phyloP scores from a whole-genome alignment of 2,329 filamentous ascomycete genomes.

The Cladosporium colombiae region DNA sequence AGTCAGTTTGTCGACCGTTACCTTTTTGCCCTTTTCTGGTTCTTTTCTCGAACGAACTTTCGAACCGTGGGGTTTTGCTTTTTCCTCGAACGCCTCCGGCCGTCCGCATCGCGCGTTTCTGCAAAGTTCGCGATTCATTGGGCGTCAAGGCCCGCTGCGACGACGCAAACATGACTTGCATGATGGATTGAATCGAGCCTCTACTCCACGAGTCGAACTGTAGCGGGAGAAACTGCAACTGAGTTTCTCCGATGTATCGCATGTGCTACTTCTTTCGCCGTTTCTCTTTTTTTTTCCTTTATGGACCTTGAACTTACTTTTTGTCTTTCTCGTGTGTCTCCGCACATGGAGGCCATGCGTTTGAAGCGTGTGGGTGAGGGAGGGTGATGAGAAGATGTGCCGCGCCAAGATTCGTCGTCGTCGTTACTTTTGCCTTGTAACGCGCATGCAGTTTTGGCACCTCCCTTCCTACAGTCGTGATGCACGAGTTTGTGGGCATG shows the following conservation, averaged over 20 bases:
- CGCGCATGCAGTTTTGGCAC: neutral
- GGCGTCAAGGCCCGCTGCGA: no score
- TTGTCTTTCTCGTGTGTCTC: neutral
- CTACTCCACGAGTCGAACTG: neutral
- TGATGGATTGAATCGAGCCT: no score
- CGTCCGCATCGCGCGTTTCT: neutral
- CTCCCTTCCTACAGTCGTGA: neutral
- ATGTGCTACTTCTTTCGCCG: neutral
- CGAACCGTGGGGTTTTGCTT: neutral
- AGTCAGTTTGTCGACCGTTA: neutral
- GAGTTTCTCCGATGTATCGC: neutral
- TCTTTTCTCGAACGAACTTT: neutral
- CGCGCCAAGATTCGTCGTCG: neutral
- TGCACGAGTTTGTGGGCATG: neutral
- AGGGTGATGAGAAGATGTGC: no score
- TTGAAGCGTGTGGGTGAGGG: neutral
- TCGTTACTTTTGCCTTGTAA: neutral
- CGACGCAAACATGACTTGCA: no score
- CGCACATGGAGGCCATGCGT: neutral
- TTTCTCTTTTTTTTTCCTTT: neutral
- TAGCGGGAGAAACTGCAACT: neutral
- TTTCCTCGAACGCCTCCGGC: neutral
- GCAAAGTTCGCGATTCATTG: neutral
- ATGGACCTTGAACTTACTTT: neutral
- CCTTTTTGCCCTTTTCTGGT: neutral